A percentile compares a stretch with the other conserved stretches of the same genome.
phyloP scores from a whole-genome alignment of 768 basidiomycete species.

The Suillus weaverae region DNA sequence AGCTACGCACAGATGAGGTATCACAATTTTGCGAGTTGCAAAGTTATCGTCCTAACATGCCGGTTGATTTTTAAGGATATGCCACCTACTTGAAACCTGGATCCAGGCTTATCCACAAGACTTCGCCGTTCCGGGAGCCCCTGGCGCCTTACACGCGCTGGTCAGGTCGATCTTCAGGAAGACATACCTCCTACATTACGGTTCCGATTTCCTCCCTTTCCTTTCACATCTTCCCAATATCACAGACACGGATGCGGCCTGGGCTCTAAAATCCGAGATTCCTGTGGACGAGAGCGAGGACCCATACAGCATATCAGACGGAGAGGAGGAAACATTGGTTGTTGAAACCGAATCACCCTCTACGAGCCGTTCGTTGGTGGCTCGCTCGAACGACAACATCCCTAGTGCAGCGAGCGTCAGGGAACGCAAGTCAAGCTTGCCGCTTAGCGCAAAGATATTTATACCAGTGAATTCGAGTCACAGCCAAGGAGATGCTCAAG shows the following conservation, averaged over 20 bases:
- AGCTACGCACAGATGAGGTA: slow-evolving; percentile 89
- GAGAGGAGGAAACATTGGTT: slow-evolving; percentile 43
- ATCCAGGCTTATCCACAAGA: slow-evolving; percentile 74
- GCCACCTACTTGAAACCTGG: slow-evolving; percentile 77
- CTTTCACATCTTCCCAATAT: slow-evolving; percentile 64
- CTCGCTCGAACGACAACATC: slow-evolving; percentile 20
- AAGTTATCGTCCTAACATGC: slow-evolving; percentile 11
- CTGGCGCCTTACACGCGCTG: slow-evolving; percentile 70
- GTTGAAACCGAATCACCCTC: slow-evolving; percentile 35
- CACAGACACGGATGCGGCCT: slow-evolving; percentile 66
- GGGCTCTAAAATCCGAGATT: slow-evolving; percentile 71
- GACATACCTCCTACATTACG: slow-evolving; percentile 82
- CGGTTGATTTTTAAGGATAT: slow-evolving; percentile 53
- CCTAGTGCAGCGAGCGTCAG: slow-evolving; percentile 35
- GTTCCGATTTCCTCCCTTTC: slow-evolving; percentile 80
- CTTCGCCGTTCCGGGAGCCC: slow-evolving; percentile 75
- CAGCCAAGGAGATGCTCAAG: slow-evolving; percentile 31
- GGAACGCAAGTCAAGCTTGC: slow-evolving; percentile 72
- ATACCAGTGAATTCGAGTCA: slow-evolving; percentile 32
- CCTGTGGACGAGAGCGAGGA: slow-evolving; percentile 64
- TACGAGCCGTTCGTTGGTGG: slow-evolving; percentile 22
- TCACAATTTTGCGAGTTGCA: slow-evolving; percentile 7
- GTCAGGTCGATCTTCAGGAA: slow-evolving; percentile 79
- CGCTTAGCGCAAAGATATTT: slow-evolving; percentile 48
- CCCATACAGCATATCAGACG: slow-evolving; percentile 51